Base-by-base conservation (phyloP, 768 basidiomycete genomes). In the Leccinum arenicola region DNA sequence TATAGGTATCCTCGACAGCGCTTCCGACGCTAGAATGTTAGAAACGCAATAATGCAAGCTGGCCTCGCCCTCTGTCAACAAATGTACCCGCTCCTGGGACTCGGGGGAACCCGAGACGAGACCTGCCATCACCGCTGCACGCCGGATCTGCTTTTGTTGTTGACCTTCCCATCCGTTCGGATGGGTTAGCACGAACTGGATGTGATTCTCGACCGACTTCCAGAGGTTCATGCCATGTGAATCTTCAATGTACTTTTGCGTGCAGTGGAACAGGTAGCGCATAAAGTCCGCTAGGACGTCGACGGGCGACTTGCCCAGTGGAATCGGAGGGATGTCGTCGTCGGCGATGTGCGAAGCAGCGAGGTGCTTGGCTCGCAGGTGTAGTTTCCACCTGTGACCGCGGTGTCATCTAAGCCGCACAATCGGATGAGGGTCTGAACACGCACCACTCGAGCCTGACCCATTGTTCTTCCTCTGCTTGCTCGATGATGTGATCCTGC, bases 11-110 rank as follows among this genome's bases (percentile, higher is more conserved):
- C 33, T 64, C 8, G 61, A 62, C 49, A 69, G 23, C 31, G 54
- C 10, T 14, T 80, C 76, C 6, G 70, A 74, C 1, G 78, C 75
- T 12, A 82, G 60, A 0, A 81, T 77, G 55, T 76, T 80, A 31
- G 76, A 71, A 19, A 85, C 74, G 55, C 84, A 85, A 63, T 78
- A 86, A 61, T 86, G 81, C 12, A 86, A 66, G 62, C 82, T 83
- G 0, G 85, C 85, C 62, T 87, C 85, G 0, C 85, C 85, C 61
- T 87, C 85, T 0, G 84, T 86, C n/a, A 86, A 77, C 56, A 87
- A 80, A 1, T 78, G 78, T 1, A 86, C 64, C 0, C 83, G 78
- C 3, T 73, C 66, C 31, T 76, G 78, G 0, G 76, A 79, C 12
- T 69, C 70, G 1, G 65, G 57, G 0, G 68, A 75, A 53, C 79